Conservation (phyloP, 202 grass and related monocot species). For the Cymbopogon flexuosus region DNA sequence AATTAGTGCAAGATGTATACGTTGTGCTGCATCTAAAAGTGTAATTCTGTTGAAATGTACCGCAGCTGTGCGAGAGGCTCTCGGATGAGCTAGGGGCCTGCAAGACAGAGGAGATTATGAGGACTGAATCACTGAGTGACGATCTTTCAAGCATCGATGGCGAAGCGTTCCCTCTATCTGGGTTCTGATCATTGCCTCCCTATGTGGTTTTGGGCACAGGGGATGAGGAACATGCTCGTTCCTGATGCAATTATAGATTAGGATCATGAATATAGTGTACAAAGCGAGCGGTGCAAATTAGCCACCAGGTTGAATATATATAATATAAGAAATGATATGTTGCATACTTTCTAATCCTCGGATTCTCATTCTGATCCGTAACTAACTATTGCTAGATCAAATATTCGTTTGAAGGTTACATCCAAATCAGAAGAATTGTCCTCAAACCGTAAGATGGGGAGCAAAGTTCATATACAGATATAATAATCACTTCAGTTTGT, state of each 20-base stretch:
- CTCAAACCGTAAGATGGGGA: background rate
- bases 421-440: background rate
- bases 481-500: background rate
- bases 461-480: background rate
- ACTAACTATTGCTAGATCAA: background rate
- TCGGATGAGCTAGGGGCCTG: slow-evolving; percentile 52
- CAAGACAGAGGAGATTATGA: slow-evolving; percentile 44
- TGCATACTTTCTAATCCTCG: background rate
- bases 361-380: background rate
- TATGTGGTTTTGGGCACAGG: background rate
- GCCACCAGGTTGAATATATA: slow-evolving; percentile 19
- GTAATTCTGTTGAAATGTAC: slow-evolving; percentile 4
- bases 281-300: slow-evolving; percentile 39
- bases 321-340: slow-evolving; percentile 25
- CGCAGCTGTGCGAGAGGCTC: slow-evolving; percentile 64
- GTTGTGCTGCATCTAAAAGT: background rate
- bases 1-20: background rate
- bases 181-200: slow-evolving; percentile 26
- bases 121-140: slow-evolving; percentile 15
- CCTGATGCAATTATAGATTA: slow-evolving; percentile 27
- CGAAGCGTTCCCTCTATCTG: slow-evolving; percentile 19
- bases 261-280: slow-evolving; percentile 32
- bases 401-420: background rate
- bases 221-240: slow-evolving; percentile 19
- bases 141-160: slow-evolving; percentile 35